Evolutionary conservation across 2,329 filamentous ascomycete genomes (phyloP).

Genomic region (Podosphaera leucotricha): DNA sequence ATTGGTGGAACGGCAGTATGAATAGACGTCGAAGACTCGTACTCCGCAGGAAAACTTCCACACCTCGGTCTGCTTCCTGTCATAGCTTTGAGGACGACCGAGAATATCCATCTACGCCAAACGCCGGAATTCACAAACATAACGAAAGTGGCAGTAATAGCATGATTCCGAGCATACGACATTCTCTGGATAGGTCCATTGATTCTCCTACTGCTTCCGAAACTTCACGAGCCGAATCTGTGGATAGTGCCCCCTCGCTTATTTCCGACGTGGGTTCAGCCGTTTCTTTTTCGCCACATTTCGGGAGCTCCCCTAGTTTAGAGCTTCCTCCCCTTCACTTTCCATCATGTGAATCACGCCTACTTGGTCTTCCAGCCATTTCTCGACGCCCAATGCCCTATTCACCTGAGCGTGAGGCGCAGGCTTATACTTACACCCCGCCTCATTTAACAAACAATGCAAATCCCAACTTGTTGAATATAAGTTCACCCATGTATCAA

Average conservation of each 20-base stretch:
- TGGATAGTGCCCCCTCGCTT: constrained; percentile 41
- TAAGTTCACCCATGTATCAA: neutral
- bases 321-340: constrained; percentile 14
- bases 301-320: constrained; percentile 12
- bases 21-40: constrained; percentile 38
- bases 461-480: neutral
- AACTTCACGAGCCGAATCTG: constrained; percentile 29
- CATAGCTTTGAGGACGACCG: constrained; percentile 13
- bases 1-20: constrained; percentile 92
- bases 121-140: neutral
- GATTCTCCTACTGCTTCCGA: constrained; percentile 42
- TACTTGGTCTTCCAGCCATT: neutral
- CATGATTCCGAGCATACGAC: neutral
- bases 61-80: constrained; percentile 5
- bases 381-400: neutral
- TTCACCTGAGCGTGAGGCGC: neutral
- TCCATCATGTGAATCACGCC: constrained; percentile 4
- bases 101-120: constrained; percentile 15
- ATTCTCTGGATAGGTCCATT: constrained; percentile 27
- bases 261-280: constrained; percentile 45
- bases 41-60: constrained; percentile 12
- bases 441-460: neutral
- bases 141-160: neutral
- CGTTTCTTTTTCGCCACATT: constrained; percentile 32
- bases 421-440: neutral